phyloP scores from a whole-genome alignment of 768 basidiomycete genomes.

The Boletus rubroflammeus region DNA sequence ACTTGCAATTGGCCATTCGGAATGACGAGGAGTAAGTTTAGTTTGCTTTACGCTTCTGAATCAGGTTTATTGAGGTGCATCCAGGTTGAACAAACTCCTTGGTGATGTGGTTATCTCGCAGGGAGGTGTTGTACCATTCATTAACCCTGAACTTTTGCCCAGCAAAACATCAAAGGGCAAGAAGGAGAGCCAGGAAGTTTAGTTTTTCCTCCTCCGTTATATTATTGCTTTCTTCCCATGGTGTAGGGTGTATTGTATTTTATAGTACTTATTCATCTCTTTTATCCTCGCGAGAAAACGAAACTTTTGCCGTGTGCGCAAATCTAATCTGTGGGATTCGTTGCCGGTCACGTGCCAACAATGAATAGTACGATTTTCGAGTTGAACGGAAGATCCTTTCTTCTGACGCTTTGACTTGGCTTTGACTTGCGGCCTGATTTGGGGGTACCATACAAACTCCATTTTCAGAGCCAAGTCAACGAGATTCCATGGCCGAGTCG shows the following conservation, averaged over 20 bases:
- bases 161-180: slow-evolving; percentile 52
- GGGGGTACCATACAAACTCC: not conserved
- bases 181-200: slow-evolving; percentile 49
- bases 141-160: slow-evolving; percentile 50
- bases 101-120: slow-evolving; percentile 57
- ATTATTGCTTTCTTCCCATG: slow-evolving; percentile 15
- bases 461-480: not conserved
- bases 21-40: slow-evolving; percentile 49
- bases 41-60: not conserved
- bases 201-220: slow-evolving; percentile 10
- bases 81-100: slow-evolving; percentile 38
- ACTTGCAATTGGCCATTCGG: slow-evolving; percentile 63
- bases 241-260: slow-evolving; percentile 33
- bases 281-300: not conserved
- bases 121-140: slow-evolving; percentile 55
- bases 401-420: not conserved
- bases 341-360: not conserved
- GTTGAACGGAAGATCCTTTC: not conserved
- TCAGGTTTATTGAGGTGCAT: not conserved
- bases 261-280: slow-evolving; percentile 30
- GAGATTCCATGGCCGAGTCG: slow-evolving; percentile 18
- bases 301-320: not conserved
- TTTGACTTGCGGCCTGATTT: not conserved
- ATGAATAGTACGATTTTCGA: not conserved
- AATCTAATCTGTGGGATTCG: not conserved